Conservation (phyloP, 495 filamentous ascomycete species). For the Penicillium cinerascens region DNA sequence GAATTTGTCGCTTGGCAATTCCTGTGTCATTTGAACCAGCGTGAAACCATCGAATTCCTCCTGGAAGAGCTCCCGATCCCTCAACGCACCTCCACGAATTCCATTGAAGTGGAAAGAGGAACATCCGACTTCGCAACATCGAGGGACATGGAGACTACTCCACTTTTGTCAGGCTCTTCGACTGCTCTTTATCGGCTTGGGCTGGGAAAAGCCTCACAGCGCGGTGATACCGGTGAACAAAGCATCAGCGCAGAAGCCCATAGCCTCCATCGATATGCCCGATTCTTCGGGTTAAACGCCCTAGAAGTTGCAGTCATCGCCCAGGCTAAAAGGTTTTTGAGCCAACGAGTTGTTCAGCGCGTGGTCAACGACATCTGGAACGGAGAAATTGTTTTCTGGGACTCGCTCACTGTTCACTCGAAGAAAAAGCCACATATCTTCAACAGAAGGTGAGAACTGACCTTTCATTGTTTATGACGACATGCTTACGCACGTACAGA, state of each 20-base stretch:
- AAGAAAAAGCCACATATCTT: slow-evolving; percentile 80
- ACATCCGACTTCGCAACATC: slow-evolving; percentile 10
- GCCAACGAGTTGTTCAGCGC: slow-evolving; percentile 79
- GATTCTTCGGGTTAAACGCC: slow-evolving; percentile 76
- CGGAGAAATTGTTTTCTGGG: slow-evolving; percentile 91
- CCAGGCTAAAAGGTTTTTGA: slow-evolving; percentile 87
- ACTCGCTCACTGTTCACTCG: slow-evolving; percentile 69
- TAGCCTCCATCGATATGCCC: slow-evolving; percentile 57
- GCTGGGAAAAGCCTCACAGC: slow-evolving; percentile 10
- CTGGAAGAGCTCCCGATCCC: slow-evolving; percentile 67
- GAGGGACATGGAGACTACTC: slow-evolving; percentile 25
- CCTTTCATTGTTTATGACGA: neutral
- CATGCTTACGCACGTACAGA: slow-evolving; percentile 24
- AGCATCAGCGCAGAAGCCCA: slow-evolving; percentile 7
- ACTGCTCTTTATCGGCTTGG: slow-evolving; percentile 19
- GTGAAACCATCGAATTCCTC: slow-evolving; percentile 78
- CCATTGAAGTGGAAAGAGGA: slow-evolving; percentile 27
- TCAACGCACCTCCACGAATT: slow-evolving; percentile 13
- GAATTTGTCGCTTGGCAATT: slow-evolving; percentile 93
- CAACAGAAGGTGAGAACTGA: slow-evolving; percentile 52
- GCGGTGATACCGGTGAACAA: slow-evolving; percentile 4
- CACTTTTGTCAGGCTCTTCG: slow-evolving; percentile 27
- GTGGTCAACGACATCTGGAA: slow-evolving; percentile 89
- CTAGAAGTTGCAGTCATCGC: slow-evolving; percentile 87
- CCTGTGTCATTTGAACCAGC: slow-evolving; percentile 70